Evolutionary conservation across 345 rosid genomes (phyloP).

Genomic region (Brassica cretica): DNA sequence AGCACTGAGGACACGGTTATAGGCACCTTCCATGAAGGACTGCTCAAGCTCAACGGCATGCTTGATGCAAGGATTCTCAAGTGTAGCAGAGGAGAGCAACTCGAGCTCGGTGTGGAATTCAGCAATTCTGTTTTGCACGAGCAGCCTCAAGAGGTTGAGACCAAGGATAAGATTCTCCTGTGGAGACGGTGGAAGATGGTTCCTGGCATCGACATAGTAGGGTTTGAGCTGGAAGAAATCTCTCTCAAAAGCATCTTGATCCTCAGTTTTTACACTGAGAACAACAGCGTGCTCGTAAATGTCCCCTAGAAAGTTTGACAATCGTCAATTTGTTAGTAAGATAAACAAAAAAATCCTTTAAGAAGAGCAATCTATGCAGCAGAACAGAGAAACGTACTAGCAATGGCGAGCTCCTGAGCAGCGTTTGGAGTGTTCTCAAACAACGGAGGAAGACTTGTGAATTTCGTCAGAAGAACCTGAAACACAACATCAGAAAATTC

Average conservation of each 20-base stretch:
- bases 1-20: constrained; percentile 90
- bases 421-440: constrained; percentile 74
- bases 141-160: constrained; percentile 91
- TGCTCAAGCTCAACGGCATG: constrained; percentile 99
- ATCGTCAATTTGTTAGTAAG: neutral
- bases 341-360: too few relatives aligned
- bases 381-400: constrained; percentile 48
- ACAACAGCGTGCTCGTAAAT: constrained; percentile 91
- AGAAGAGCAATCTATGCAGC: too few relatives aligned
- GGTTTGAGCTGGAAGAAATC: constrained; percentile 97
- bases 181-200: constrained; percentile 63
- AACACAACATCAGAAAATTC: neutral
- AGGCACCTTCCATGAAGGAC: constrained; percentile 99
- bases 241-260: constrained; percentile 95
- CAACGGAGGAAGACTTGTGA: constrained; percentile 84
- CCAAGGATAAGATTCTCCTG: constrained; percentile 87
- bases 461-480: constrained; percentile 78
- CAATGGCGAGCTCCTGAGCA: constrained; percentile 64
- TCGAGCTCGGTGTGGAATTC: constrained; percentile 97
- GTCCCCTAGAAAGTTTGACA: constrained; percentile 58
- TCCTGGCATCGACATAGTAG: constrained; percentile 90
- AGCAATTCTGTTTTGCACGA: constrained; percentile 93
- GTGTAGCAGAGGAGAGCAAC: constrained; percentile 68
- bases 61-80: constrained; percentile 86
- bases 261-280: constrained; percentile 81